These are phyloP conservation scores for Cruciata laevipes DNA, from an alignment of 257 asterid genomes.

Conservation along the genomic window DNA sequence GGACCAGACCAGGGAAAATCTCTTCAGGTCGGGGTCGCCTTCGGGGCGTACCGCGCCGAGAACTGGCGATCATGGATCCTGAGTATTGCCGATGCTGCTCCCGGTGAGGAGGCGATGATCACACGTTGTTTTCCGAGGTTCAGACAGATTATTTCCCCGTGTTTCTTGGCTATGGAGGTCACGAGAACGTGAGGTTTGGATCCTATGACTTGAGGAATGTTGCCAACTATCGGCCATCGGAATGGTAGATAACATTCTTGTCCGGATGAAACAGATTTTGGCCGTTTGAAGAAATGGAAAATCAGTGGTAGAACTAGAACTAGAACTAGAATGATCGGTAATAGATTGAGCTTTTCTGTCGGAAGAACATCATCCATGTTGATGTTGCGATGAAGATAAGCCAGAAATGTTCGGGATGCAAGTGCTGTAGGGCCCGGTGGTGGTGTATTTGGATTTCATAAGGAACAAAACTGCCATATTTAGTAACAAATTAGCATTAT, in stretches of 20 bases:
- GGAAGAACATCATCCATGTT: slow-evolving; percentile 5
- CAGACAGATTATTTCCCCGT: slow-evolving; percentile 33
- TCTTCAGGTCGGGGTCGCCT: slow-evolving; percentile 40
- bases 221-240: slow-evolving; percentile 38
- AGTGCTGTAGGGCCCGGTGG: too few species aligned
- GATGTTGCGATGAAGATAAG: neutral
- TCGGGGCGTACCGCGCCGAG: slow-evolving; percentile 38
- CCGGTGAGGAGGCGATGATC: slow-evolving; percentile 30
- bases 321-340: slow-evolving; percentile 4
- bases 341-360: neutral
- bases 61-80: slow-evolving; percentile 30
- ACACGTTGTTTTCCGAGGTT: slow-evolving; percentile 30
- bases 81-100: slow-evolving; percentile 31
- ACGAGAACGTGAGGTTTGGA: slow-evolving; percentile 32
- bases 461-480: too few species aligned
- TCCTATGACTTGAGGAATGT: slow-evolving; percentile 28
- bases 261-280: neutral
- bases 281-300: neutral
- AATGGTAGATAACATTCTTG: slow-evolving; percentile 26
- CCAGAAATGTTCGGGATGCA: neutral
- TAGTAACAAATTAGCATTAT: too few species aligned
- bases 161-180: slow-evolving; percentile 23
- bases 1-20: slow-evolving; percentile 36
- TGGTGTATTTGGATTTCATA: too few species aligned
- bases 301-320: slow-evolving; percentile 11